These are phyloP conservation scores for Wickerhamomyces rabaulensis DNA, from an alignment of 805 yeast species.

Conservation along the genomic window DNA sequence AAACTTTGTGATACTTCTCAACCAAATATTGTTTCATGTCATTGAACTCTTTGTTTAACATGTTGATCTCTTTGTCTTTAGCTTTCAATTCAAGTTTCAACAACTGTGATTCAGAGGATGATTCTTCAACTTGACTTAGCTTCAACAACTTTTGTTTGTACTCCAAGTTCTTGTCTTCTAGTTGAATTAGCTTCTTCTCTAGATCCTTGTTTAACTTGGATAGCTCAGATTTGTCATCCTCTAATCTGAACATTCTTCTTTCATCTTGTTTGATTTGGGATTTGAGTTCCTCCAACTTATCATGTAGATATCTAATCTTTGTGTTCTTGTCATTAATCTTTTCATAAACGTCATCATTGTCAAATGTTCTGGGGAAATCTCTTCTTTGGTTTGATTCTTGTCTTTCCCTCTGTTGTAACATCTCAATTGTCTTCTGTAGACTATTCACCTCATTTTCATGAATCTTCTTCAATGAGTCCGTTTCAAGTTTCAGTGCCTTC, in stretches of 20 bases:
- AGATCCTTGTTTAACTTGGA: conserved; percentile 28
- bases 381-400: neutral
- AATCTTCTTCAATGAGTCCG: conserved; percentile 30
- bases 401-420: conserved; percentile 1
- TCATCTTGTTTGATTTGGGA: conserved; percentile 26
- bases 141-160: conserved; percentile 19
- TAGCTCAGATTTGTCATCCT: conserved; percentile 26
- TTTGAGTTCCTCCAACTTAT: conserved; percentile 20
- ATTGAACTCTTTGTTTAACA: conserved; percentile 22
- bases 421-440: conserved; percentile 24
- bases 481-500: conserved; percentile 33
- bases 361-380: neutral
- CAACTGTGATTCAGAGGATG: conserved; percentile 5
- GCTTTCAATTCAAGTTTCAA: conserved; percentile 11
- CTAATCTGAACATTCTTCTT: conserved; percentile 24
- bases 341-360: conserved; percentile 22
- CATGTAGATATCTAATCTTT: conserved; percentile 20
- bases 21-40: conserved; percentile 28
- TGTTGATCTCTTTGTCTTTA: conserved; percentile 14
- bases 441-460: conserved; percentile 31
- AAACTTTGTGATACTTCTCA: conserved; percentile 20
- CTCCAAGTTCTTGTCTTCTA: conserved; percentile 29
- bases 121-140: conserved; percentile 5
- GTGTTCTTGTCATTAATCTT: conserved; percentile 21
- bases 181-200: conserved; percentile 24